Conservation (phyloP, 768 basidiomycete genomes). For the Asterophora parasitica region DNA sequence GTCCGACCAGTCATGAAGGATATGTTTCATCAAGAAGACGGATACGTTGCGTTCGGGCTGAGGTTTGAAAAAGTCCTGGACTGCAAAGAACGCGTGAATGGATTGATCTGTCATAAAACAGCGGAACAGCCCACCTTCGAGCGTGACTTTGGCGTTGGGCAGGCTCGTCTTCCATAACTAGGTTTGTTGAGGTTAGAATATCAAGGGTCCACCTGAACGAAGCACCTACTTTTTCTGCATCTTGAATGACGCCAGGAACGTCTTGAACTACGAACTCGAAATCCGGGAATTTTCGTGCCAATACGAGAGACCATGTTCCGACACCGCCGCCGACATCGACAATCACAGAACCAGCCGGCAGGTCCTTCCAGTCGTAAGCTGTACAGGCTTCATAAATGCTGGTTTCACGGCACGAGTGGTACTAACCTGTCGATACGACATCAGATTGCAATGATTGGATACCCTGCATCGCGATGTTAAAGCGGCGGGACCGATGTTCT, state of each 20-base stretch:
- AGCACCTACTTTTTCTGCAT: slow-evolving; percentile 15
- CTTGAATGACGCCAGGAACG: slow-evolving; percentile 19
- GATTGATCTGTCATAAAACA: not conserved
- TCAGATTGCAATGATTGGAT: slow-evolving; percentile 22
- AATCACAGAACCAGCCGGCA: not conserved
- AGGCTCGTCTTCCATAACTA: slow-evolving; percentile 4
- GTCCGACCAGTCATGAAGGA: not conserved
- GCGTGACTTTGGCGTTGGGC: not conserved
- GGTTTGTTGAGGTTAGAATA: too few species aligned
- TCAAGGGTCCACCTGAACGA: too few species aligned
- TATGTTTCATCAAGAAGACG: not conserved
- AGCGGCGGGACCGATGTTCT: slow-evolving; percentile 19
- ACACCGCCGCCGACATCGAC: too few species aligned
- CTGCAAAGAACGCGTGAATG: not conserved
- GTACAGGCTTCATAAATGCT: too few species aligned
- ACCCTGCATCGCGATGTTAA: slow-evolving; percentile 29
- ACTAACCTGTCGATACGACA: slow-evolving; percentile 13
- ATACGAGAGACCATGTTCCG: too few species aligned
- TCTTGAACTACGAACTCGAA: slow-evolving; percentile 16
- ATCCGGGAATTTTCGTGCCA: too few species aligned
- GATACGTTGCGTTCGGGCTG: too few species aligned
- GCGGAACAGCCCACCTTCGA: slow-evolving; percentile 6
- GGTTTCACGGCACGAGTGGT: too few species aligned
- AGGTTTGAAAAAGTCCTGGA: not conserved
- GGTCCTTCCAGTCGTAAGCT: slow-evolving; percentile 13